Percentiles rank a stretch among this genome's conserved stretches.
Evolutionary conservation across 306 rosid species (phyloP).

Genomic region (Prunus fruticosa): DNA sequence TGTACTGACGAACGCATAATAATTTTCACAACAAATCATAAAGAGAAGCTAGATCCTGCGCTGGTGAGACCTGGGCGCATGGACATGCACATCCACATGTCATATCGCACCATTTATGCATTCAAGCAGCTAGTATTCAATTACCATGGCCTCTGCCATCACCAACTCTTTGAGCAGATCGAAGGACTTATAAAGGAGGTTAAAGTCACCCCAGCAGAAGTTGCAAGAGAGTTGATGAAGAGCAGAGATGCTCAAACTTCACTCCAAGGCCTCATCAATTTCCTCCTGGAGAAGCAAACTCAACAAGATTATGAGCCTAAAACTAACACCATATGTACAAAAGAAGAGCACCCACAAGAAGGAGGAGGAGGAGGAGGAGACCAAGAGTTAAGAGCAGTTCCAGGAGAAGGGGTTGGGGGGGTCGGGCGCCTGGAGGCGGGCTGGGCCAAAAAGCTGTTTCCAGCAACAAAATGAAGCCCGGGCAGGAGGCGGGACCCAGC

Average conservation of each 20-base stretch:
- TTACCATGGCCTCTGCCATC: slow-evolving; percentile 25
- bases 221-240: slow-evolving; percentile 30
- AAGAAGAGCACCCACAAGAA: no score
- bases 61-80: slow-evolving; percentile 35
- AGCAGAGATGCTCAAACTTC: slow-evolving; percentile 24
- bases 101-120: slow-evolving; percentile 31
- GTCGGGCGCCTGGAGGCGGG: no score
- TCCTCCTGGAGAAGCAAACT: slow-evolving; percentile 7
- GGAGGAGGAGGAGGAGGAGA: no score
- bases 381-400: no score
- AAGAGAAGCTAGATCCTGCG: slow-evolving; percentile 33
- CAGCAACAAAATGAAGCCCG: no score
- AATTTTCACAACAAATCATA: slow-evolving; percentile 36
- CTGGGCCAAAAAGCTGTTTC: no score
- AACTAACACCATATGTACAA: no score
- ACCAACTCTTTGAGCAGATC: slow-evolving; percentile 26
- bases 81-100: slow-evolving; percentile 35
- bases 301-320: not conserved
- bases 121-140: slow-evolving; percentile 26
- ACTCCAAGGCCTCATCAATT: slow-evolving; percentile 7
- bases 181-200: slow-evolving; percentile 7
- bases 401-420: no score
- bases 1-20: slow-evolving; percentile 35
- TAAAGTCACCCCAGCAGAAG: slow-evolving; percentile 41
- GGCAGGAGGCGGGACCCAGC: no score